phyloP scores from a whole-genome alignment of 352 stramenopile species.

The Paralagenidium karlingii region DNA sequence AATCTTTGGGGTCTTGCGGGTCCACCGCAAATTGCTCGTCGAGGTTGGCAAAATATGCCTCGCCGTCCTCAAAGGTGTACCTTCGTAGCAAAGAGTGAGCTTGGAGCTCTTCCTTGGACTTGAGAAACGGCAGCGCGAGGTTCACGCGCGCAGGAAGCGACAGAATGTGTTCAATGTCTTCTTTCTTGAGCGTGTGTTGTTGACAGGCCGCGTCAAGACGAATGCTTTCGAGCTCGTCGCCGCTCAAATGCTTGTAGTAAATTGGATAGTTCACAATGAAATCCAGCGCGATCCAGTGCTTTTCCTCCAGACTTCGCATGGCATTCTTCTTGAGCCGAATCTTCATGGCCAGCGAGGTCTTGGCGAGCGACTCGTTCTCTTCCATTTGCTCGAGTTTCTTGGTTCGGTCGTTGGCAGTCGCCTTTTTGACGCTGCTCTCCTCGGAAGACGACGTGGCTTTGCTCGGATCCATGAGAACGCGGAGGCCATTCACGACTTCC shows the following conservation, averaged over 20 bases:
- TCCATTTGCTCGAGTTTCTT: too few species aligned
- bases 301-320: conserved; percentile 36
- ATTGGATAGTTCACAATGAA: conserved; percentile 41
- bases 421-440: too few species aligned
- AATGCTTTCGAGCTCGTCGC: conserved; percentile 45
- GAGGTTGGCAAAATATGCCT: conserved; percentile 30
- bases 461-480: too few species aligned
- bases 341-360: conserved; percentile 13
- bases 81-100: conserved; percentile 47
- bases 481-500: too few species aligned
- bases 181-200: conserved; percentile 22
- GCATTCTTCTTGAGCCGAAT: conserved; percentile 35
- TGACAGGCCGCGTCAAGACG: too few species aligned
- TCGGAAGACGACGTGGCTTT: too few species aligned
- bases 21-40: conserved; percentile 24
- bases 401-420: too few species aligned
- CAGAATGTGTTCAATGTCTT: conserved; percentile 34
- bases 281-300: conserved; percentile 52
- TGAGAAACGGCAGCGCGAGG: conserved; percentile 65
- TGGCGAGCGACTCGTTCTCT: too few species aligned
- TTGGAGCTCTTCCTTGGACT: conserved; percentile 33
- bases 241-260: conserved; percentile 48
- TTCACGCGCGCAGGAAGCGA: conserved; percentile 41
- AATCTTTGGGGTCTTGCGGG: neutral
- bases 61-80: conserved; percentile 58